These are phyloP conservation scores for Torulaspora globosa DNA, from an alignment of 1,139 yeast genomes.

Conservation along the genomic window DNA sequence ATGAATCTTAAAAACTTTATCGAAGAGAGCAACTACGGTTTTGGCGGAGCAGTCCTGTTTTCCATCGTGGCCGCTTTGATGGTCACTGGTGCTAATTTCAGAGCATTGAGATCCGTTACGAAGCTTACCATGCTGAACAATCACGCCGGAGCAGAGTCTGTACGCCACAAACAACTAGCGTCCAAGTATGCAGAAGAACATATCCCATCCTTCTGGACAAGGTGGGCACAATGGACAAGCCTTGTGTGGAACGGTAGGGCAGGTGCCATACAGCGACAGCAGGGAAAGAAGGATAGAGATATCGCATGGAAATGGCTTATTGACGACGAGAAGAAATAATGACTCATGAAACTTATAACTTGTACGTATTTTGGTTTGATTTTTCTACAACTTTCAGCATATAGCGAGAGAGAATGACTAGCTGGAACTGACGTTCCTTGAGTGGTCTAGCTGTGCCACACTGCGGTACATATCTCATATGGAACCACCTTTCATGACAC, in stretches of 20 bases:
- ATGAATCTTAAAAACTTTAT: slow-evolving; percentile 90
- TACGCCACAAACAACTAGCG: slow-evolving; percentile 23
- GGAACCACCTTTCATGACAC: too few species aligned
- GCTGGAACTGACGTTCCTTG: neutral
- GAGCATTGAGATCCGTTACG: slow-evolving; percentile 43
- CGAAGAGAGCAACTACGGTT: slow-evolving; percentile 61
- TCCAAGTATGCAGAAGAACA: slow-evolving; percentile 23
- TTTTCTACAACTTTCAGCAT: neutral
- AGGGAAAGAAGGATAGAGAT: slow-evolving; percentile 48
- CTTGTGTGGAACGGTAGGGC: slow-evolving; percentile 25
- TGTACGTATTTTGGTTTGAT: neutral
- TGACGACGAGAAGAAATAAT: slow-evolving; percentile 47
- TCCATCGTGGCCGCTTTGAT: slow-evolving; percentile 42
- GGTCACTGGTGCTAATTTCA: slow-evolving; percentile 41
- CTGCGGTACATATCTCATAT: too few species aligned
- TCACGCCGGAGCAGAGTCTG: slow-evolving; percentile 25
- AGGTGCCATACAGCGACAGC: slow-evolving; percentile 9
- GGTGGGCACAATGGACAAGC: slow-evolving; percentile 17
- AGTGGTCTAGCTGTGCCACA: too few species aligned
- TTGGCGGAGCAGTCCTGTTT: slow-evolving; percentile 42
- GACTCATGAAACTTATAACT: neutral
- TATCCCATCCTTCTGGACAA: slow-evolving; percentile 22
- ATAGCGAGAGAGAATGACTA: neutral
- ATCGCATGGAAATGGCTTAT: slow-evolving; percentile 73
- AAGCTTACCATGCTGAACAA: slow-evolving; percentile 43